Evolutionary conservation across 1,284 basidiomycete species (phyloP).

Genomic region (Cerrena zonata): DNA sequence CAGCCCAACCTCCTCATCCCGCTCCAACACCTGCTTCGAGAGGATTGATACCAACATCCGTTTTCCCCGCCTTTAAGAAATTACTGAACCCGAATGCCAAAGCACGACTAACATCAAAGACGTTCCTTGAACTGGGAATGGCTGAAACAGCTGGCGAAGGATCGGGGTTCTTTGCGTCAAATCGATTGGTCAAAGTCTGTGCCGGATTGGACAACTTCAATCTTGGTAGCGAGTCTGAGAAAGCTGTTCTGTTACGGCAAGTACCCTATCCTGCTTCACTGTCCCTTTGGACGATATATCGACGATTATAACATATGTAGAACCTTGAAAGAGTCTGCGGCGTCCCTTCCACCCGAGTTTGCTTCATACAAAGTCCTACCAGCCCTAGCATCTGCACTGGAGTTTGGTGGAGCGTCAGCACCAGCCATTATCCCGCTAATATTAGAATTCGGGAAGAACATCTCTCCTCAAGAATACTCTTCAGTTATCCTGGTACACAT

Average conservation of each 20-base stretch:
- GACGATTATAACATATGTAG: no score
- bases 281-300: background rate
- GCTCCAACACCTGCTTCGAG: conserved; percentile 69
- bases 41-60: conserved; percentile 68
- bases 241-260: conserved; percentile 66
- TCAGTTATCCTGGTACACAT: conserved; percentile 72
- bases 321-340: conserved; percentile 72
- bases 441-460: conserved; percentile 70
- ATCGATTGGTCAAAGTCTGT: conserved; percentile 83
- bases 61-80: conserved; percentile 83
- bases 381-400: conserved; percentile 77
- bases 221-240: conserved; percentile 79
- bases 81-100: conserved; percentile 85
- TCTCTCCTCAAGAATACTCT: conserved; percentile 69
- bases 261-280: conserved; percentile 17
- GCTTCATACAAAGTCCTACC: conserved; percentile 83
- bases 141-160: conserved; percentile 49
- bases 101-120: conserved; percentile 69
- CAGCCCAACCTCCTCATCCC: conserved; percentile 63
- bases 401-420: conserved; percentile 74
- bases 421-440: conserved; percentile 78
- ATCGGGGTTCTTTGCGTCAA: conserved; percentile 79
- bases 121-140: conserved; percentile 79
- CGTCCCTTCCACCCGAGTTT: conserved; percentile 84
- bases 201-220: conserved; percentile 84